Evolutionary conservation across 441 rosid genomes (phyloP).

Genomic region (Erodium trifolium): DNA sequence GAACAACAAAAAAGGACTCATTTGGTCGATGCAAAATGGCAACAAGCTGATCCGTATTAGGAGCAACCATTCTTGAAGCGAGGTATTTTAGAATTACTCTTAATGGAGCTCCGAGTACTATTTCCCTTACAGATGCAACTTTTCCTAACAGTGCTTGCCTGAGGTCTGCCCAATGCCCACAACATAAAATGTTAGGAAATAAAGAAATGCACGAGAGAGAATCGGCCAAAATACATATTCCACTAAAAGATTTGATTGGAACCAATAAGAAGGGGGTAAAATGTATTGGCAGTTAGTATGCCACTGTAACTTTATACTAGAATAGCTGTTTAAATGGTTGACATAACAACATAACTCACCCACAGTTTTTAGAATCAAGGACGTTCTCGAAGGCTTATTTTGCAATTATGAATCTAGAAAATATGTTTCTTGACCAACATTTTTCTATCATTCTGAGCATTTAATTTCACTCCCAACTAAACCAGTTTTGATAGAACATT

Average conservation of each 20-base stretch:
- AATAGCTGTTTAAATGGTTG: background rate
- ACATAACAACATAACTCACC: background rate
- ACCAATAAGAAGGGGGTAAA: background rate
- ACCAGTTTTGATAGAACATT: background rate
- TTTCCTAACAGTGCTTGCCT: constrained; percentile 51
- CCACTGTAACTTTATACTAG: background rate
- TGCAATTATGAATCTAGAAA: background rate
- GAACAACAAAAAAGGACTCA: constrained; percentile 77
- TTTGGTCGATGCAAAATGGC: constrained; percentile 90
- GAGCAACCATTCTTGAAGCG: constrained; percentile 60
- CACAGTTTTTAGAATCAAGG: background rate
- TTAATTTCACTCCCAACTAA: background rate
- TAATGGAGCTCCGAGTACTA: constrained; percentile 85
- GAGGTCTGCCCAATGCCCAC: constrained; percentile 37
- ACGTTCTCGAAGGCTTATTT: background rate
- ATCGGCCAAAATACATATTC: background rate
- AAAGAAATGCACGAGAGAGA: background rate
- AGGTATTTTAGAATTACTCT: constrained; percentile 62
- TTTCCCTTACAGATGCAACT: constrained; percentile 86
- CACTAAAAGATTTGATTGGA: background rate
- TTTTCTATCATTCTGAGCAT: background rate
- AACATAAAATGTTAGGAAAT: constrained; percentile 17
- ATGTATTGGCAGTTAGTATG: background rate
- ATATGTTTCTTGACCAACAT: background rate
- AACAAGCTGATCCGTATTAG: constrained; percentile 47